phyloP scores from a whole-genome alignment of 1,284 basidiomycete species.

The Boletus sp. region DNA sequence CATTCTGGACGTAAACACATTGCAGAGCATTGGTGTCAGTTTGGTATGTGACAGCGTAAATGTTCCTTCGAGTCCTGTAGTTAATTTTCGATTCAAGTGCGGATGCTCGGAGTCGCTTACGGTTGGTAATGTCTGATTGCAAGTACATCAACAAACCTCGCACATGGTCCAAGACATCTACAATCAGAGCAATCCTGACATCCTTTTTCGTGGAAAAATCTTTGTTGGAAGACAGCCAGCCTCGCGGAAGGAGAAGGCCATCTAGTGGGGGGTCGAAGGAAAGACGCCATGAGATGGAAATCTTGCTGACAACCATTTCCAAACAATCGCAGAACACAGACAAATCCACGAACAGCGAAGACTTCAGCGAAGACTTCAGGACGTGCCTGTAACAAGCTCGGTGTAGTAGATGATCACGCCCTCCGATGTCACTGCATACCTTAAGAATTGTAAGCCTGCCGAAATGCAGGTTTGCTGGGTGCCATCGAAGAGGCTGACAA shows the following conservation, averaged over 20 bases:
- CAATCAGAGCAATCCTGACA: constrained; percentile 6
- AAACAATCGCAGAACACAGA: constrained; percentile 46
- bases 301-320: constrained; percentile 42
- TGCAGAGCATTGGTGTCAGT: constrained; percentile 23
- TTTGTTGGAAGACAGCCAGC: constrained; percentile 41
- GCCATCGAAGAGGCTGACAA: constrained; percentile 26
- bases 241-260: constrained; percentile 46
- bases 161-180: constrained; percentile 11
- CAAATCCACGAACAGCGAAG: constrained; percentile 37
- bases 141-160: constrained; percentile 16
- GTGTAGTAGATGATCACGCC: not conserved
- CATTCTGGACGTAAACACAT: constrained; percentile 30
- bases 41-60: constrained; percentile 19
- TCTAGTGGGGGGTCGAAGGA: constrained; percentile 34
- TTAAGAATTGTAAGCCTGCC: constrained; percentile 25
- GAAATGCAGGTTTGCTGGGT: constrained; percentile 16
- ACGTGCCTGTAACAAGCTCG: constrained; percentile 39
- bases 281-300: constrained; percentile 36
- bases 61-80: constrained; percentile 3
- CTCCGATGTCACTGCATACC: constrained; percentile 13
- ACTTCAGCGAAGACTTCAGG: too few relatives aligned
- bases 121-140: not conserved
- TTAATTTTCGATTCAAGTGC: not conserved
- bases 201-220: constrained; percentile 26
- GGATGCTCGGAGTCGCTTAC: not conserved